Base-by-base conservation (phyloP, 1,284 basidiomycete species). In the Xanthoconium separans region DNA sequence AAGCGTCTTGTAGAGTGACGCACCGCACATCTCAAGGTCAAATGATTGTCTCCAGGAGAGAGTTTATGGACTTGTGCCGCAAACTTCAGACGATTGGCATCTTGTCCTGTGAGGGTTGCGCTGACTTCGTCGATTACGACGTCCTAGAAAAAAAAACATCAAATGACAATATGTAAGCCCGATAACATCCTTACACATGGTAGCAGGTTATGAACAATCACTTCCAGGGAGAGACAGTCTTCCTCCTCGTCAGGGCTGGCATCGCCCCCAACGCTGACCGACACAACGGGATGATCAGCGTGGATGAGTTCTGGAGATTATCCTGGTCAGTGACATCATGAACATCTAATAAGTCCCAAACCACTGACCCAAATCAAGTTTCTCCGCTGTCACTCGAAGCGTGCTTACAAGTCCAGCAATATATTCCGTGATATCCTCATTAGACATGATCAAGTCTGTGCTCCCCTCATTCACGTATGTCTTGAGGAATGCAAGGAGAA, bases 11-110 rank as follows among this genome's bases (percentile, higher is more conserved):
- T 34, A 50, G 15, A 30, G 15, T 47, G 15, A 73, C 84, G 59
- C 67, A 93, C 91, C 11, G 87, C 79, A 60, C 86, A 92, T 61
- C 83, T 86, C 40, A 91, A 64, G 0, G 72, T 77, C 36, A 88
- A 58, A 2, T 65, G 60, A n/a, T 79, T 83, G 43, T 73, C 72
- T 12, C 91, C 91, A 0, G 85, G 73, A 2, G 69, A 60, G 16
- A 89, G 65, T 10, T 62, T 66, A 13, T 74, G 61, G 1, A 72
- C 60, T 12, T 68, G 59, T 11, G 72, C 62, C 2, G 70, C 64
- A 64, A 84, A 89, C 57, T 69, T 76, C 45, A 86, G 70, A 47
- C 75, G 77, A 54, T 83, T 81, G 3, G 74, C 72, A 51, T 89
- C 86, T 54, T 79, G 75, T 11, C 87, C 87, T 27, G 70, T 63